Conservation (phyloP, 2,329 filamentous ascomycete species). For the Trichoderma hamatum region DNA sequence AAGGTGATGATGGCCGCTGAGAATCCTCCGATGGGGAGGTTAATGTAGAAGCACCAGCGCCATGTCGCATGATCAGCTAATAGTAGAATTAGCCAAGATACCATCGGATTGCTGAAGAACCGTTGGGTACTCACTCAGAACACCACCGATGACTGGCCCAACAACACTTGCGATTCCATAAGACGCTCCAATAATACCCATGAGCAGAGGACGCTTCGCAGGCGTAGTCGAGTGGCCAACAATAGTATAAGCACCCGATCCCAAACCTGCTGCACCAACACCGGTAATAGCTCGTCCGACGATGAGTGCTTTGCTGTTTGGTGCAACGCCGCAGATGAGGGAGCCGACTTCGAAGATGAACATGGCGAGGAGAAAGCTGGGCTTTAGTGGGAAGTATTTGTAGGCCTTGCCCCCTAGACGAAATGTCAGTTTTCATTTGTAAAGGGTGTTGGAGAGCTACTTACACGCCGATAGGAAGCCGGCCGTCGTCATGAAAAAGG, state of each 20-base stretch:
- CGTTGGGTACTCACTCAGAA: slow-evolving; percentile 34
- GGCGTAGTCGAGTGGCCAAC: neutral
- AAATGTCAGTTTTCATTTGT: neutral
- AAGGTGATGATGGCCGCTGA: neutral
- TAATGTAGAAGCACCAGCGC: slow-evolving; percentile 38
- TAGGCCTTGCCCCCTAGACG: slow-evolving; percentile 39
- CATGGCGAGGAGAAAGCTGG: slow-evolving; percentile 47
- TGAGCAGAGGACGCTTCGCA: slow-evolving; percentile 33
- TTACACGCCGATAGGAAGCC: neutral
- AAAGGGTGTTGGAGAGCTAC: neutral
- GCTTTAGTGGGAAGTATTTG: slow-evolving; percentile 51
- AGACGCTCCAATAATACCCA: slow-evolving; percentile 36
- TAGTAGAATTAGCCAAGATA: neutral
- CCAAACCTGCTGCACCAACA: slow-evolving; percentile 48
- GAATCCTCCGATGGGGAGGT: slow-evolving; percentile 5
- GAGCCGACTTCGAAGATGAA: slow-evolving; percentile 54
- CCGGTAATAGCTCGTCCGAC: slow-evolving; percentile 51
- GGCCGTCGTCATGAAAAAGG: neutral
- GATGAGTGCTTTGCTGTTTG: slow-evolving; percentile 46
- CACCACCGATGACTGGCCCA: slow-evolving; percentile 35
- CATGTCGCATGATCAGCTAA: slow-evolving; percentile 27
- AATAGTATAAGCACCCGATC: neutral
- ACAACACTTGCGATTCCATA: slow-evolving; percentile 45
- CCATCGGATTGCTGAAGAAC: neutral
- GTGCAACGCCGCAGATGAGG: slow-evolving; percentile 46